These are phyloP conservation scores for Aristolochia californica DNA, from an alignment of 164 flowering plant genomes.

Conservation along the genomic window DNA sequence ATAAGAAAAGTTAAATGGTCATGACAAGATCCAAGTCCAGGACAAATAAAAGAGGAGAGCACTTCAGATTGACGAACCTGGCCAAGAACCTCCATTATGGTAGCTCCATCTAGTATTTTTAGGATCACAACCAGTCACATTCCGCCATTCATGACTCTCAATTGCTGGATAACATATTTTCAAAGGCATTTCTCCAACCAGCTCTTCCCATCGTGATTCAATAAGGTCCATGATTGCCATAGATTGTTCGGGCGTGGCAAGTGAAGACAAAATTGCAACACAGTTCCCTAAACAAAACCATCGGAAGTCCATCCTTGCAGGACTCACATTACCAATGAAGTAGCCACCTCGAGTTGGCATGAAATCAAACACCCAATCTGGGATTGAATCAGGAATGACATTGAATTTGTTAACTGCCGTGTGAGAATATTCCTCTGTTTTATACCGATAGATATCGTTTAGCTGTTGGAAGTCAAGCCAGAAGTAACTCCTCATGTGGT, in stretches of 20 bases:
- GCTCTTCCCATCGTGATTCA: conserved; percentile 28
- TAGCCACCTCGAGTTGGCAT: conserved; percentile 30
- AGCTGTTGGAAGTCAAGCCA: conserved; percentile 31
- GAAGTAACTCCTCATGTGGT: conserved; percentile 27
- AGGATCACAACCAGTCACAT: conserved; percentile 29
- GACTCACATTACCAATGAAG: conserved; percentile 33
- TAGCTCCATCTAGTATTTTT: conserved; percentile 35
- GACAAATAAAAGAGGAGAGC: not conserved
- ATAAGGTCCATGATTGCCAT: conserved; percentile 32
- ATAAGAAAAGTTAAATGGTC: not conserved
- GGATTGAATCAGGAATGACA: conserved; percentile 31
- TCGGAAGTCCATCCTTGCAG: conserved; percentile 32
- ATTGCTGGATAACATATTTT: conserved; percentile 25
- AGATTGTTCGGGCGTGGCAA: conserved; percentile 31
- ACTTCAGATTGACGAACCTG: conserved; percentile 18
- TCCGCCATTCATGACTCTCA: conserved; percentile 31
- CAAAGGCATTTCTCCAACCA: conserved; percentile 31
- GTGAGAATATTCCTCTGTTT: conserved; percentile 32
- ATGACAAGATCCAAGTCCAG: not conserved
- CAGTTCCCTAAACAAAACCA: conserved; percentile 31
- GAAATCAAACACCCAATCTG: conserved; percentile 32
- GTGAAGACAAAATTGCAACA: conserved; percentile 27
- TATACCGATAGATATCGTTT: conserved; percentile 28
- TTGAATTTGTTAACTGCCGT: conserved; percentile 31
- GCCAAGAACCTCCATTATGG: conserved; percentile 35